Evolutionary conservation across 2,329 filamentous ascomycete genomes (phyloP), one percentile per base, ranked within the genome.

Genomic region (Chaetomium olivaceum): DNA sequence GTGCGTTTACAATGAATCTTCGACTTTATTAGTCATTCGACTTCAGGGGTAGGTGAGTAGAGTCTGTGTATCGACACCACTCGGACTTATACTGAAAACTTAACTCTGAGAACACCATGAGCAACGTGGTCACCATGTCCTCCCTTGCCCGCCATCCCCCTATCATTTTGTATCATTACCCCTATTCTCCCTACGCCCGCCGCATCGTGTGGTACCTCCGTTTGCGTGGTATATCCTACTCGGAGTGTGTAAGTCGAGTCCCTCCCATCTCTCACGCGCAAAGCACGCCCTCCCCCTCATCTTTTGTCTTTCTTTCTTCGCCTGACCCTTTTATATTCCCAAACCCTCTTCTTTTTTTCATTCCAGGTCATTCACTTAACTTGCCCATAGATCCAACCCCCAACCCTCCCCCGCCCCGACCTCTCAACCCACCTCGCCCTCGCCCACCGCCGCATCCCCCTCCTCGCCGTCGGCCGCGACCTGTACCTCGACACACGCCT

Each of bases 401-500:
- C 80, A 2, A 82, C 84, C 39, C 80, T 91, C 73, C 90, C 90
- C 7, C 86, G 89, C 29, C 88, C 88, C 0, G 88, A 91, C 73
- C 73, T 91, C 23, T 23, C 50, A 16, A 76, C 79, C 21, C 78
- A 79, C 1, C 81, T 92, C 16, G 88, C 87, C 29, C 81, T 91
- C 62, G 78, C 80, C 7, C 89, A 93, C 77, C 84, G 89, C 4
- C 88, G 90, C 64, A 91, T 91, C 64, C 90, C 90, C 1, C 73
- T 92, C 59, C 76, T 92, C 59, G 78, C 86, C 25, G 87, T 91
- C 70, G 89, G 88, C 19, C 80, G 84, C 6, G 85, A 91, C 72
- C 78, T 92, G 52, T 92, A 91, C 78, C 79, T 86, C 67, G 90
- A 92, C 79, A 88, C 87, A 2, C 85, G 87, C 2, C 82, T 91